These are phyloP conservation scores for Eucalyptus marginata DNA, from an alignment of 345 rosid species.

Conservation along the genomic window DNA sequence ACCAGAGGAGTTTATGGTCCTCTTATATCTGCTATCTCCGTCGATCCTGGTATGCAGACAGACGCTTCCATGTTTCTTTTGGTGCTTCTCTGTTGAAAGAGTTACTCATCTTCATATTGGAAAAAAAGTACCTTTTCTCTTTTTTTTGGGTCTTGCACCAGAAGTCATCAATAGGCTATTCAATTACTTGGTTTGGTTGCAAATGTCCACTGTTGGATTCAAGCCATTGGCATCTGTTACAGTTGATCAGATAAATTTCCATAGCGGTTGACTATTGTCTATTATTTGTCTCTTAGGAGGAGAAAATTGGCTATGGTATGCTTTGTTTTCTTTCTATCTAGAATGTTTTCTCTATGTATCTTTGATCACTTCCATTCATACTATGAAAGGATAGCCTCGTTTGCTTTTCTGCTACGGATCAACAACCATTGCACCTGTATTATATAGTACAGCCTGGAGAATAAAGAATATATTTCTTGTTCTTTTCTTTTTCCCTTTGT, in stretches of 20 bases:
- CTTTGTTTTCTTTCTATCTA: background rate
- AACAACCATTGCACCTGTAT: too few relatives aligned
- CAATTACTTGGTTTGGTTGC: background rate
- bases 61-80: background rate
- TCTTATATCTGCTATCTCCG: slow-evolving; percentile 15
- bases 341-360: background rate
- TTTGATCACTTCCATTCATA: too few relatives aligned
- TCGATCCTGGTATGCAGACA: background rate
- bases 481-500: background rate
- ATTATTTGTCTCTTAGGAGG: background rate
- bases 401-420: too few relatives aligned
- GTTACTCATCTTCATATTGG: background rate
- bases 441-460: background rate
- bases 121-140: too few relatives aligned
- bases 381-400: too few relatives aligned
- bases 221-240: background rate
- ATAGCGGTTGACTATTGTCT: background rate
- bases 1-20: slow-evolving; percentile 4
- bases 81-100: background rate
- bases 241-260: background rate
- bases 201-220: background rate
- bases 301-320: background rate
- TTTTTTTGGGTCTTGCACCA: background rate
- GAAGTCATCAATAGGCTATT: background rate
- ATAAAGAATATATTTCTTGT: background rate